Base-by-base conservation (phyloP, 352 stramenopile species). In the Phytophthora pinifolia region DNA sequence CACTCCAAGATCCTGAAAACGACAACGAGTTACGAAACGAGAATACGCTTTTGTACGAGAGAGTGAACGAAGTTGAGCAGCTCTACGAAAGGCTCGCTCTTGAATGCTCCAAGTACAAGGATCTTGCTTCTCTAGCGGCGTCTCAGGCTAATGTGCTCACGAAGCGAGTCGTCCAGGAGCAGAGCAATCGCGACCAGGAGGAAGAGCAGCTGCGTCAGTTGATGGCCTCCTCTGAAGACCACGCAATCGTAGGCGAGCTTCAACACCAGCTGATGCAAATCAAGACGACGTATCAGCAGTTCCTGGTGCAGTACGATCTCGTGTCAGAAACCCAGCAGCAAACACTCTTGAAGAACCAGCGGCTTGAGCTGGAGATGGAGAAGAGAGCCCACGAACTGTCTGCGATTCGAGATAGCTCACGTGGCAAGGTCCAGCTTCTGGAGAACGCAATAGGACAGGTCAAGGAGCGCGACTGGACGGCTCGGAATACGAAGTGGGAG, bases 201-300 rank as follows among this genome's bases (percentile, higher is more conserved):
- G 71, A 90, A 29, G 70, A 91, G 4, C 75, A 84, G 9, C 49
- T 90, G 6, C 65, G 67, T 5, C 77, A 97, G 30, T 60, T 96
- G 12, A 88, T 92, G 51, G 74, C 68, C 0, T 72, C 83, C 0
- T 92, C 73, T 2, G 92, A 97, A 56, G 93, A 98, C 60, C 88
- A 97, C 36, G 76, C 87, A 4, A 74, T 97, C 29, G 93, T 98
- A 32, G 92, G 86, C 1, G 69, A 82, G 46, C 67, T 98, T 10
- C 93, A 98, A 60, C 77, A 92, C 27, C 80, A 97, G 57, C 65
- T 98, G 13, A 77, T 94, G 57, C 74, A 92, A n/a, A 83, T 96
- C n/a, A 96, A 90, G 52, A 36, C 67, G 4, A 86, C 73, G 12
- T 94, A 91, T 61, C 84, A 94, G 55, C 76, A 88, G n/a, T 92